A percentile compares a stretch with the other conserved stretches of the same genome.
Evolutionary conservation across 1,284 basidiomycete species (phyloP).

Genomic region (Austropuccinia psidii): DNA sequence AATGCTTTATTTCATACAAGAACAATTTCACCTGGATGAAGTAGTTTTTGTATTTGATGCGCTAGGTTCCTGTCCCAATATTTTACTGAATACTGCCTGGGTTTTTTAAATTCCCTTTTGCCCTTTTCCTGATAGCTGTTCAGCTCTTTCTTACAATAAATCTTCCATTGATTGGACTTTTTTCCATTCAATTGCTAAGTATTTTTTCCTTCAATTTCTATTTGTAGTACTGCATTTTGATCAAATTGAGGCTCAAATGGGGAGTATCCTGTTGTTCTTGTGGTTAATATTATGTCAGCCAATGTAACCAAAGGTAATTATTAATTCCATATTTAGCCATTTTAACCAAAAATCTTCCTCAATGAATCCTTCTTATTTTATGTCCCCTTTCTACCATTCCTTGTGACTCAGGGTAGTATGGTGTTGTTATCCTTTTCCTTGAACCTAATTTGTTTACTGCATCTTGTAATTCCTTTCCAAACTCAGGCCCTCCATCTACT

Average conservation of each 20-base stretch:
- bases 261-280: conserved; percentile 6
- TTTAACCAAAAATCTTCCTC: conserved; percentile 1
- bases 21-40: neutral
- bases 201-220: neutral
- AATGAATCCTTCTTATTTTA: conserved; percentile 17
- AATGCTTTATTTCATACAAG: neutral
- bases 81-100: neutral
- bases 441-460: neutral
- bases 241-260: conserved; percentile 22
- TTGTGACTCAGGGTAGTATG: conserved; percentile 1
- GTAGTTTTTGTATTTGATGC: neutral
- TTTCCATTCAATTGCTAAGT: neutral
- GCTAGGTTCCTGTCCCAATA: neutral
- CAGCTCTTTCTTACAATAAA: neutral
- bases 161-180: neutral
- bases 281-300: conserved; percentile 5
- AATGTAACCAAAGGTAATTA: conserved; percentile 17
- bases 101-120: neutral
- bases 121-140: neutral
- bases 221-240: conserved; percentile 1
- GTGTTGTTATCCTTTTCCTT: neutral
- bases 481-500: conserved; percentile 17
- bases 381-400: conserved; percentile 33
- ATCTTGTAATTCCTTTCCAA: neutral
- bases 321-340: conserved; percentile 1